Percentiles rank a stretch among this genome's conserved stretches.
Evolutionary conservation across 75 land plant genomes (phyloP).

Genomic region (Isoetes taiwanensis): DNA sequence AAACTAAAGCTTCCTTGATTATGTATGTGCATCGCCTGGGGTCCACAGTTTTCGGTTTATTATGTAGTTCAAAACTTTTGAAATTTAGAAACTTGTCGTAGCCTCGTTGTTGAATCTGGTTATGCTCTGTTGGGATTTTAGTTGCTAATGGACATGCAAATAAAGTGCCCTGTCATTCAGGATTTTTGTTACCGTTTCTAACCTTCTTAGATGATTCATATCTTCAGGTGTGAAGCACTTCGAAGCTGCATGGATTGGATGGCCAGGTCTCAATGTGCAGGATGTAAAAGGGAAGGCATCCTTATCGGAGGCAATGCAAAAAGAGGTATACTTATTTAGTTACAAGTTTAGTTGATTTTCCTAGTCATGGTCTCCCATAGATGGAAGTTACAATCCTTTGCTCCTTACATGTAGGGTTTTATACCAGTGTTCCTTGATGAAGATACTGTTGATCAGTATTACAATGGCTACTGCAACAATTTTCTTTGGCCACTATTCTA

Average conservation of each 20-base stretch:
- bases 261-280: conserved; percentile 98
- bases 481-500: conserved; percentile 98
- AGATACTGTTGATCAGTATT: conserved; percentile 94
- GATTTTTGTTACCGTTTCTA: background rate
- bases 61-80: too few species aligned
- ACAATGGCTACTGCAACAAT: conserved; percentile 98
- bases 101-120: background rate
- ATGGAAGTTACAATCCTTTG: too few species aligned
- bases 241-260: conserved; percentile 96
- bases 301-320: conserved; percentile 65
- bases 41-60: too few species aligned
- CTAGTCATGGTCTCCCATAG: too few species aligned
- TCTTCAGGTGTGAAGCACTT: conserved; percentile 86
- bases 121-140: background rate
- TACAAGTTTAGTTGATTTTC: too few species aligned
- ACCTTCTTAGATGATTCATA: background rate
- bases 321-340: too few species aligned
- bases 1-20: too few species aligned
- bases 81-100: too few species aligned
- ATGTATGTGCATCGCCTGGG: too few species aligned
- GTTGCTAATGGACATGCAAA: background rate
- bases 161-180: background rate
- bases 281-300: conserved; percentile 74
- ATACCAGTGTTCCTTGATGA: conserved; percentile 97
- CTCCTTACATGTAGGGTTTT: too few species aligned